These are phyloP conservation scores for Fusarium brachygibbosum DNA, from an alignment of 2,329 filamentous ascomycete species.

Conservation along the genomic window DNA sequence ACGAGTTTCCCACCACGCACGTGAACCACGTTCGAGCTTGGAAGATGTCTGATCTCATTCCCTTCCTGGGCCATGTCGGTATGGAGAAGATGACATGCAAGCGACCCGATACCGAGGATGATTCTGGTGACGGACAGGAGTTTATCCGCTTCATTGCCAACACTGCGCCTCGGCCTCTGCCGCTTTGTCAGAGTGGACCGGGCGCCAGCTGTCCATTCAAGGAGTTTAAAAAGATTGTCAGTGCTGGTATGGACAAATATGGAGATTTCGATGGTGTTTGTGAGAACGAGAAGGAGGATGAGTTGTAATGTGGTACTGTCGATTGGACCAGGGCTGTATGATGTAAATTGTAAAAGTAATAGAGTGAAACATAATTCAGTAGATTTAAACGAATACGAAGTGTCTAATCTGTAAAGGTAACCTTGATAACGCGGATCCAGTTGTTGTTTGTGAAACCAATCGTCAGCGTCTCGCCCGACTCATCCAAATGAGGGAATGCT, in stretches of 20 bases:
- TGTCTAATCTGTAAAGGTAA: not conserved
- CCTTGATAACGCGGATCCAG: slow-evolving; percentile 55
- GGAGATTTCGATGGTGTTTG: slow-evolving; percentile 44
- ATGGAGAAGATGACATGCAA: slow-evolving; percentile 47
- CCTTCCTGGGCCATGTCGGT: slow-evolving; percentile 42
- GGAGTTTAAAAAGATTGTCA: slow-evolving; percentile 40
- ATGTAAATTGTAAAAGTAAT: not conserved
- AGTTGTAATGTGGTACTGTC: slow-evolving; percentile 16
- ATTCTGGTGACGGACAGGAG: slow-evolving; percentile 23
- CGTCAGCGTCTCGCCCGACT: slow-evolving; percentile 53
- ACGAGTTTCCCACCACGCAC: slow-evolving; percentile 42
- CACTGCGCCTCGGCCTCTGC: slow-evolving; percentile 41
- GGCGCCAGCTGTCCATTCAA: slow-evolving; percentile 43
- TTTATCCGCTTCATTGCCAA: slow-evolving; percentile 46
- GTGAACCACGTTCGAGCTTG: slow-evolving; percentile 45
- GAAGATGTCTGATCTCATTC: slow-evolving; percentile 46
- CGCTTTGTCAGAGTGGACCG: slow-evolving; percentile 38
- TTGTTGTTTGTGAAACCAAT: slow-evolving; percentile 59
- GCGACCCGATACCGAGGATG: slow-evolving; percentile 6
- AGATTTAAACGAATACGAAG: rapidly evolving
- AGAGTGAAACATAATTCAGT: not conserved
- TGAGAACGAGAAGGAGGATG: slow-evolving; percentile 35
- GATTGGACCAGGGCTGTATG: not conserved
- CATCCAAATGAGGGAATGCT: slow-evolving; percentile 56
- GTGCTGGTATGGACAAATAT: slow-evolving; percentile 38